Evolutionary conservation across 1,139 yeast genomes (phyloP).

Genomic region (Arxiozyma slooffiae): DNA sequence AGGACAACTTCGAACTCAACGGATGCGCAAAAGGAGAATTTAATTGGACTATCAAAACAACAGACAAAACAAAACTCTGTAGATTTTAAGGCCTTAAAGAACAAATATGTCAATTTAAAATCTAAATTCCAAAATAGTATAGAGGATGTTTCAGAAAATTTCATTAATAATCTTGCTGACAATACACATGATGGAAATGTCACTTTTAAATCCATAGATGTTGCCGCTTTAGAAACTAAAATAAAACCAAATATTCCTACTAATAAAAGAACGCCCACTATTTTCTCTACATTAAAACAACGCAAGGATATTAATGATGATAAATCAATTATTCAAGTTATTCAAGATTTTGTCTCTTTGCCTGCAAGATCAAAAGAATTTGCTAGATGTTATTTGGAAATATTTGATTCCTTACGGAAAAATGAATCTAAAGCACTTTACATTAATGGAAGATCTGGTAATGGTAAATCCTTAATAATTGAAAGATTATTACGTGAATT

Average conservation of each 20-base stretch:
- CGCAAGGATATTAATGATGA: background rate
- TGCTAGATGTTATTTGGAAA: slow-evolving; percentile 26
- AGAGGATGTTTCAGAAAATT: background rate
- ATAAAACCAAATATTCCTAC: slow-evolving; percentile 5
- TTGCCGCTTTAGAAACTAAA: slow-evolving; percentile 8
- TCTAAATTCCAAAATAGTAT: background rate
- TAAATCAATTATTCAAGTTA: slow-evolving; percentile 3
- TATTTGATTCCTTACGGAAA: slow-evolving; percentile 4
- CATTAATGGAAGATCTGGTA: slow-evolving; percentile 87
- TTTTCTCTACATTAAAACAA: slow-evolving; percentile 25
- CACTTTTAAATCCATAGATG: slow-evolving; percentile 2
- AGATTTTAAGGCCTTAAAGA: background rate
- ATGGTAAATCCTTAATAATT: slow-evolving; percentile 66
- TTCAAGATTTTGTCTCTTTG: slow-evolving; percentile 3
- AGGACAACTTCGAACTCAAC: background rate
- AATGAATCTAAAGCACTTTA: slow-evolving; percentile 31
- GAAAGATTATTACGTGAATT: slow-evolving; percentile 1
- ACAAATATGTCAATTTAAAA: slow-evolving; percentile 2
- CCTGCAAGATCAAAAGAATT: slow-evolving; percentile 31
- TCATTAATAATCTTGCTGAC: background rate
- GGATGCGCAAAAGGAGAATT: background rate
- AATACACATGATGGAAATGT: background rate
- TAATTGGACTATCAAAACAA: background rate
- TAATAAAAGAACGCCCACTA: slow-evolving; percentile 21
- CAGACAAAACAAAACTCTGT: background rate